Evolutionary conservation across 768 basidiomycete genomes (phyloP), one percentile per base, ranked within the genome.

Genomic region (Russula ochroleuca): DNA sequence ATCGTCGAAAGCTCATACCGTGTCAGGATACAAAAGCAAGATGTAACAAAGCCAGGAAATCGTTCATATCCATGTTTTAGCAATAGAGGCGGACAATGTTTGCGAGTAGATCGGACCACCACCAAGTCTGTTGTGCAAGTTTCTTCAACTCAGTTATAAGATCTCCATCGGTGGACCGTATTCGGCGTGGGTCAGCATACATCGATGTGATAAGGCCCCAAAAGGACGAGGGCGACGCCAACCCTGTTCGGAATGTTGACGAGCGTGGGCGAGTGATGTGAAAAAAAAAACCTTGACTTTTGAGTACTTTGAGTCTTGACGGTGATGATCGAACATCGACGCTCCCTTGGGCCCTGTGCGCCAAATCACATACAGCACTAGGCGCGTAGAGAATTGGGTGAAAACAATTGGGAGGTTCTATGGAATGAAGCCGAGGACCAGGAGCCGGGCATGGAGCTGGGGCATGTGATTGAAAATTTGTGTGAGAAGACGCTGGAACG

Each of bases 391-490:
- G 13, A 43, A 50, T 37, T 54, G 19, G 31, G 54, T 47, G 60
- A 55, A 1, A 58, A 50, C 52, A 50, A 59, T 59, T 48, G 33
- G 43, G 33, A 10, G 8, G 51, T 17, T 23, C n/a, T 7, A n/a
- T 7, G 11, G 7, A 17, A 25, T 40, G 45, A 54, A 38, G 53
- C 63, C 63, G 47, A 43, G 58, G 49, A 43, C 63, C 63, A 60
- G 63, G 58, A 54, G 47, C 37, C 13, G 52, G 53, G 47, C 21
- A 48, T 9, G n/a, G 43, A 9, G 43, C 43, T 8, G 9, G 43
- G 58, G 7, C 23, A 50, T 60, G 7, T 60, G 52, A 59, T 33
- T 3, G 17, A 49, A 35, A 19, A 21, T 13, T 13, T 37, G 23
- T 31, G 43, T 53, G 40, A 53, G 23, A 56, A 19, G 51, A 43